Base-by-base conservation (phyloP, 2,329 filamentous ascomycete genomes). In the Pyrenochaeta sp. region DNA sequence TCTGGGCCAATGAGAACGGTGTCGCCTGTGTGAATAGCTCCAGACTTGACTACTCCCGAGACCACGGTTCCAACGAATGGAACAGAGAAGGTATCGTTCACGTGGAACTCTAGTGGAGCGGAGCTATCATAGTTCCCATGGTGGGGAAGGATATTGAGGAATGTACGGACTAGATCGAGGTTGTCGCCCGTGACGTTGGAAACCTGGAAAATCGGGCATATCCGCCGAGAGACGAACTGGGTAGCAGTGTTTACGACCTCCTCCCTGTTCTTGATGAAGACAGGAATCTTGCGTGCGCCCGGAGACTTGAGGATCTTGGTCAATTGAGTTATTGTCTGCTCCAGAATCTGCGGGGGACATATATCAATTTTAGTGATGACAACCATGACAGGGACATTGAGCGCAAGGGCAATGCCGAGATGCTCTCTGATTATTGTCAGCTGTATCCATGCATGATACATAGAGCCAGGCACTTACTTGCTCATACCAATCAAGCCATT, bases 331-430 rank as follows among this genome's bases (percentile, higher is more conserved):
- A 97, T 85, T 15, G 94, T 99, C 76, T 97, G 88, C 73, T 96
- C 85, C 17, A 99, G 78, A 63, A 99, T 96, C 55, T 97, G 89
- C 2, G 93, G 91, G 15, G 94, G 94, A 71, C 94, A 97, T 42
- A 97, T 97, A 68, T 97, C 94, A 54, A 97, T 96, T 77, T 97
- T 99, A 71, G 93, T 99, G 52, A 97, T 86, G 54, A 96, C 87
- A 3, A 97, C 92, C 90, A 99, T 96, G 59, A 99, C 90, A 0
- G 94, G 94, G 8, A 99, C 93, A 64, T 97, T 97, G 37, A 99
- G 78, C 1, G 94, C 92, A 21, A 97, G 77, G 0, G 94, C 93
- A 53, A 99, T 96, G 11, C 94, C 94, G 3, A 99, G 77, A 71
- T 99, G 94, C 76, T 99, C 94, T 79, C 74, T 77, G 21, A 8